A percentile compares a stretch with the other conserved stretches of the same genome.
Evolutionary conservation across 805 yeast species (phyloP).

Genomic region (Pichia kluyveri): DNA sequence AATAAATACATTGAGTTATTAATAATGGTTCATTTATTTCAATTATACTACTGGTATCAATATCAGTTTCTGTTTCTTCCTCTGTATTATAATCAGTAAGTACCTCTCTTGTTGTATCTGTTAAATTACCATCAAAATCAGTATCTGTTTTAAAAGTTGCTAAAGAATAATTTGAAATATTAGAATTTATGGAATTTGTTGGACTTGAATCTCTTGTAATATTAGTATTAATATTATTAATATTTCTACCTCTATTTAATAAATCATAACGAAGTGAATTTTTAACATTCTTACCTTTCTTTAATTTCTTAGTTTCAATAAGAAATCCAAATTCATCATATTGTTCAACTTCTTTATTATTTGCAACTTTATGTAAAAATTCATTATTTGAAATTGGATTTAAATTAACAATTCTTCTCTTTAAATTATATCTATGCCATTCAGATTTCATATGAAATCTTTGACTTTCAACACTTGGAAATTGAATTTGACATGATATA

Average conservation of each 20-base stretch:
- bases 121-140: slow-evolving; percentile 9
- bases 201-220: slow-evolving; percentile 38
- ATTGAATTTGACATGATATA: slow-evolving; percentile 79
- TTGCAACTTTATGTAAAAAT: slow-evolving; percentile 22
- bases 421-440: slow-evolving; percentile 95
- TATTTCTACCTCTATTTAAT: slow-evolving; percentile 19
- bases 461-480: slow-evolving; percentile 76
- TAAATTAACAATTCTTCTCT: slow-evolving; percentile 83
- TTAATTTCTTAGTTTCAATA: slow-evolving; percentile 11
- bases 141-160: slow-evolving; percentile 8
- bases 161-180: slow-evolving; percentile 39
- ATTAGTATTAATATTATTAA: slow-evolving; percentile 3
- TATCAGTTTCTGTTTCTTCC: slow-evolving; percentile 8
- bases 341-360: slow-evolving; percentile 18
- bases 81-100: slow-evolving; percentile 7
- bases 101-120: neutral
- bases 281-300: slow-evolving; percentile 8
- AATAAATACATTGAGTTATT: slow-evolving; percentile 39
- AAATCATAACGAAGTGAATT: slow-evolving; percentile 7
- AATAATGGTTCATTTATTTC: slow-evolving; percentile 26
- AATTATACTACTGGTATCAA: slow-evolving; percentile 3
- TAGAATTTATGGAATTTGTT: slow-evolving; percentile 45
- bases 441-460: slow-evolving; percentile 93
- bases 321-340: slow-evolving; percentile 47
- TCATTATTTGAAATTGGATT: slow-evolving; percentile 42